A percentile compares a stretch with the other conserved stretches of the same genome.
Evolutionary conservation across 345 rosid species (phyloP).

Genomic region (Euclidium syriacum): DNA sequence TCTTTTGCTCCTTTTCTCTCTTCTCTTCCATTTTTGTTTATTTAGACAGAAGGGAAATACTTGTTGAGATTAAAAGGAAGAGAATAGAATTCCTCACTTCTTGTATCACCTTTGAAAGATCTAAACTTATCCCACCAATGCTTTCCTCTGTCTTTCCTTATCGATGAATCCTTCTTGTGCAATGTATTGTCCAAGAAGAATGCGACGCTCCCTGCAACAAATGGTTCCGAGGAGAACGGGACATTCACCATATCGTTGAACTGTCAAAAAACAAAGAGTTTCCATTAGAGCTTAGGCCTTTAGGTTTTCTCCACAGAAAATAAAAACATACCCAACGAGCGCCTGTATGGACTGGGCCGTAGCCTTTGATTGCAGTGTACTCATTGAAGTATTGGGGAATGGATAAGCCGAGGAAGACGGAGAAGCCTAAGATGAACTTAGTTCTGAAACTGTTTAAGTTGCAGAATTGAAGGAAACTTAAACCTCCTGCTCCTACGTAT

Average conservation of each 20-base stretch:
- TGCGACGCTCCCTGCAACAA: conserved; percentile 81
- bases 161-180: conserved; percentile 41
- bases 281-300: conserved; percentile 11
- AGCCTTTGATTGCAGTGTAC: conserved; percentile 86
- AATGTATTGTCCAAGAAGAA: conserved; percentile 81
- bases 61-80: conserved; percentile 93
- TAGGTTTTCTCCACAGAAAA: neutral
- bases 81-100: conserved; percentile 88
- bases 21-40: conserved; percentile 1
- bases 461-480: conserved; percentile 92
- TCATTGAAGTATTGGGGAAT: conserved; percentile 95
- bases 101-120: conserved; percentile 64
- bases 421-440: conserved; percentile 81
- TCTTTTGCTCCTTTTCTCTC: conserved; percentile 7
- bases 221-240: conserved; percentile 88
- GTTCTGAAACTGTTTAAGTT: conserved; percentile 87
- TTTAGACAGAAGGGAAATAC: conserved; percentile 91
- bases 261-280: conserved; percentile 37
- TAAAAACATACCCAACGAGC: conserved; percentile 71
- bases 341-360: conserved; percentile 77
- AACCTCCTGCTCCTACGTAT: conserved; percentile 88
- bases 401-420: conserved; percentile 88
- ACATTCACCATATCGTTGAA: conserved; percentile 91
- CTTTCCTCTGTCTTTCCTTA: conserved; percentile 90
- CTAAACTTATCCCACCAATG: conserved; percentile 96